Percentiles rank a stretch among this genome's conserved stretches.
phyloP scores from a whole-genome alignment of 1,284 basidiomycete genomes.

The Binderoboletus segoi region DNA sequence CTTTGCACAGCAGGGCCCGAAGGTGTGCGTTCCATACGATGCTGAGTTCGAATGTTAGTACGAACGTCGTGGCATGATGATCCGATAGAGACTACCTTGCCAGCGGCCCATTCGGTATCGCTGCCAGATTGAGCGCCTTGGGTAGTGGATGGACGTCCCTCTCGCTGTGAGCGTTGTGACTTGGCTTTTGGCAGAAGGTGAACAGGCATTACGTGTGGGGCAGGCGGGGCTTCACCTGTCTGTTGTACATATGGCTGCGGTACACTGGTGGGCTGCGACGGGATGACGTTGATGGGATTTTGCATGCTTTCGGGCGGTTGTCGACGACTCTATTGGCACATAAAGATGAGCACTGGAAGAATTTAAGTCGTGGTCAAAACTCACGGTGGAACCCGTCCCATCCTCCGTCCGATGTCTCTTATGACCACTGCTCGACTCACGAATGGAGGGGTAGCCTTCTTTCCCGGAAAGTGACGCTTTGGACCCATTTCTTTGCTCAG shows the following conservation, averaged over 20 bases:
- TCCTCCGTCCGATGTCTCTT: conserved; percentile 38
- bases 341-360: conserved; percentile 8
- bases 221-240: conserved; percentile 38
- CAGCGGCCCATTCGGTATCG: conserved; percentile 29
- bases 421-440: conserved; percentile 30
- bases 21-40: conserved; percentile 36
- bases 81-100: conserved; percentile 30
- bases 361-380: conserved; percentile 22
- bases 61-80: conserved; percentile 8
- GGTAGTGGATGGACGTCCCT: conserved; percentile 25
- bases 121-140: conserved; percentile 39
- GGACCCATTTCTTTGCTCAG: conserved; percentile 33
- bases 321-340: conserved; percentile 31
- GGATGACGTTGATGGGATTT: conserved; percentile 28
- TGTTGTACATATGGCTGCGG: conserved; percentile 28
- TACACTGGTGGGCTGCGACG: conserved; percentile 17
- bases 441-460: conserved; percentile 27
- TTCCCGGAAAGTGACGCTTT: conserved; percentile 33
- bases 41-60: conserved; percentile 28
- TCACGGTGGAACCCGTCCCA: conserved; percentile 29
- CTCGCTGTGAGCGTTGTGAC: conserved; percentile 34
- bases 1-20: conserved; percentile 37
- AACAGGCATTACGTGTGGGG: conserved; percentile 40
- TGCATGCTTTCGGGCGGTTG: conserved; percentile 33
- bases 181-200: conserved; percentile 40